phyloP scores from a whole-genome alignment of 2,329 filamentous ascomycete species.

The Sodiomyces alkalinus region DNA sequence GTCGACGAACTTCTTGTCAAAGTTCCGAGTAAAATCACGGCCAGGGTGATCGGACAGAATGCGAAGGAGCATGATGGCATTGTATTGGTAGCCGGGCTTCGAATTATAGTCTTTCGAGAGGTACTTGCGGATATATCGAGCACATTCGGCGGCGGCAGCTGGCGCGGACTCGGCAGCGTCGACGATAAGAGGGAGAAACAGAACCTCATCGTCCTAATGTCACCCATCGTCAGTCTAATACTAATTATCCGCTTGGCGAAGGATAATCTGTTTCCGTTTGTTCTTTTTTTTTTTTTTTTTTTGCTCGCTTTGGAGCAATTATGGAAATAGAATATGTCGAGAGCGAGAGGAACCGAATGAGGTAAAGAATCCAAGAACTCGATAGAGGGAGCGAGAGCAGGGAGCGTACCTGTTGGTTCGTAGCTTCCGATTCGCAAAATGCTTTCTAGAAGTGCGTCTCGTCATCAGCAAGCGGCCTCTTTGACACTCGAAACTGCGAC shows the following conservation, averaged over 20 bases:
- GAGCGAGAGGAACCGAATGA: too few relatives aligned
- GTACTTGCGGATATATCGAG: constrained; percentile 67
- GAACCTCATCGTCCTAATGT: constrained; percentile 69
- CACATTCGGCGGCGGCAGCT: constrained; percentile 66
- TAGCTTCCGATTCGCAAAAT: constrained; percentile 63
- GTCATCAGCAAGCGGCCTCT: constrained; percentile 10
- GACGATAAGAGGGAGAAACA: constrained; percentile 85
- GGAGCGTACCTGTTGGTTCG: constrained; percentile 30
- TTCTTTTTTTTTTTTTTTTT: too few relatives aligned
- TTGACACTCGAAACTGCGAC: background rate
- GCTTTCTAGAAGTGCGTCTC: constrained; percentile 38
- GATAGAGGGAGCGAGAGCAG: too few relatives aligned
- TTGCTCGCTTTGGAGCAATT: too few relatives aligned
- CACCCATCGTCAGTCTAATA: constrained; percentile 3
- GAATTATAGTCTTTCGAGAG: constrained; percentile 55
- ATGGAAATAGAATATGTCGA: too few relatives aligned
- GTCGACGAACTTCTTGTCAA: constrained; percentile 72
- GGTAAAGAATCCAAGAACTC: too few relatives aligned
- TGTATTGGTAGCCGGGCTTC: constrained; percentile 69
- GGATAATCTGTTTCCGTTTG: too few relatives aligned
- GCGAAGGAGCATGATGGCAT: constrained; percentile 86
- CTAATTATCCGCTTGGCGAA: too few relatives aligned
- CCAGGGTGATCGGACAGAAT: constrained; percentile 91
- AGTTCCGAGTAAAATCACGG: constrained; percentile 73
- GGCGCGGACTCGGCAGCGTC: constrained; percentile 90